Evolutionary conservation across 331 rosid genomes (phyloP).

Genomic region (Arachis monticola): DNA sequence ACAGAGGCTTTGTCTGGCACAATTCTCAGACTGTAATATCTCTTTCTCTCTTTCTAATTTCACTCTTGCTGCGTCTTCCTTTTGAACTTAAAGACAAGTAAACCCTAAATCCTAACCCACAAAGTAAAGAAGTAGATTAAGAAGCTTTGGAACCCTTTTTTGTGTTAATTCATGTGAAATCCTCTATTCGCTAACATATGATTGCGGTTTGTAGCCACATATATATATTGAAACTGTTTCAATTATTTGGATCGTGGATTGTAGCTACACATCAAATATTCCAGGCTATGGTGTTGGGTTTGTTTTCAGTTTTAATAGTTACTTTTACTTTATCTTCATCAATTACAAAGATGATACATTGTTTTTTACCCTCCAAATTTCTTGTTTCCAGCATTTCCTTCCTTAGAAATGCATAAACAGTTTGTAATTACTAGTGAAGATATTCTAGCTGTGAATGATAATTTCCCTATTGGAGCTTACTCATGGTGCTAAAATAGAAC

Average conservation of each 20-base stretch:
- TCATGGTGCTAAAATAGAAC: neutral
- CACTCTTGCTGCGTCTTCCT: neutral
- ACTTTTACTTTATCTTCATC: neutral
- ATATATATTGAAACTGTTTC: neutral
- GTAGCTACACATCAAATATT: neutral
- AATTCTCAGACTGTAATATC: constrained; percentile 73
- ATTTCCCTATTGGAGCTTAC: neutral
- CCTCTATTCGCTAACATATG: neutral
- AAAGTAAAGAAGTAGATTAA: no score
- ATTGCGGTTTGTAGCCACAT: neutral
- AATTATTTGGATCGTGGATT: constrained; percentile 7
- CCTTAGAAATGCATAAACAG: neutral
- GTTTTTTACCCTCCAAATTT: neutral
- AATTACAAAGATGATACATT: neutral
- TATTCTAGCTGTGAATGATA: neutral
- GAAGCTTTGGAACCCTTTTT: neutral
- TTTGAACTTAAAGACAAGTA: neutral
- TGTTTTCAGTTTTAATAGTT: neutral
- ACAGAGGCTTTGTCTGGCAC: constrained; percentile 91
- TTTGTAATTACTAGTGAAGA: neutral
- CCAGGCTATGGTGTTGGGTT: neutral
- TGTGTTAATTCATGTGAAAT: neutral
- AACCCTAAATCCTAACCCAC: neutral
- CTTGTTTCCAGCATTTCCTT: neutral
- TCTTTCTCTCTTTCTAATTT: neutral